phyloP scores from a whole-genome alignment of 1,284 basidiomycete species.

The Trichosporon faecale region DNA sequence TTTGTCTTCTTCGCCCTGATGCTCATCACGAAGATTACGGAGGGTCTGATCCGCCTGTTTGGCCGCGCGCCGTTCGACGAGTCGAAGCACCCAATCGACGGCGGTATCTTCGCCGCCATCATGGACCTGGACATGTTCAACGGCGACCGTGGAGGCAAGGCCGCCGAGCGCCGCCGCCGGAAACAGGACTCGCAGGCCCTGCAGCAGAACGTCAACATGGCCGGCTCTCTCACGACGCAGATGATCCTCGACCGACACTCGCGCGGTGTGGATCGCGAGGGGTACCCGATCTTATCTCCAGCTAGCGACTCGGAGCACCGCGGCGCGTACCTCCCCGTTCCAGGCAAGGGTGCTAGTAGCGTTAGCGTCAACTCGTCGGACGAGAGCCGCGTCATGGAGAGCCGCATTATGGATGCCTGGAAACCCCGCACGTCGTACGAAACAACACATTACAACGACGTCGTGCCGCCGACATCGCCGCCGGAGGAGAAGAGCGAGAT shows the following conservation, averaged over 20 bases:
- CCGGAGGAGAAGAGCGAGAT: conserved; percentile 17
- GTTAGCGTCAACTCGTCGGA: conserved; percentile 20
- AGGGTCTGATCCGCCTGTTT: conserved; percentile 74
- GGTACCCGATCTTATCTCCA: conserved; percentile 14
- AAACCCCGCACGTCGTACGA: conserved; percentile 1
- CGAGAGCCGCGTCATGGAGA: conserved; percentile 22
- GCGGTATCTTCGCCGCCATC: conserved; percentile 74
- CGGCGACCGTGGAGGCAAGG: conserved; percentile 67
- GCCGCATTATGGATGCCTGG: conserved; percentile 42
- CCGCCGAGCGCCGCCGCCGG: conserved; percentile 56
- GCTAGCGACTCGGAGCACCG: conserved; percentile 3
- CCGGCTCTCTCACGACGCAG: conserved; percentile 48
- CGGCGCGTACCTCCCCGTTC: conserved; percentile 24
- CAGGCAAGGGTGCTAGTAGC: background rate
- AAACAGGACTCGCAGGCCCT: conserved; percentile 46
- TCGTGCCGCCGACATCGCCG: conserved; percentile 7
- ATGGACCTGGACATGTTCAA: conserved; percentile 57
- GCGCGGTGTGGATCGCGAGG: conserved; percentile 33
- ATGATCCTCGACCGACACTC: conserved; percentile 53
- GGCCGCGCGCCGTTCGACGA: conserved; percentile 80
- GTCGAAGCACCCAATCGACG: conserved; percentile 72
- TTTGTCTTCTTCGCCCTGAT: conserved; percentile 77
- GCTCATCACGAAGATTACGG: conserved; percentile 77
- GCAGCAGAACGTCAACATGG: conserved; percentile 45
- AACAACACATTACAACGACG: conserved; percentile 10